Conservation (phyloP, 2,329 filamentous ascomycete genomes). For the Rugonectria rugulosa region DNA sequence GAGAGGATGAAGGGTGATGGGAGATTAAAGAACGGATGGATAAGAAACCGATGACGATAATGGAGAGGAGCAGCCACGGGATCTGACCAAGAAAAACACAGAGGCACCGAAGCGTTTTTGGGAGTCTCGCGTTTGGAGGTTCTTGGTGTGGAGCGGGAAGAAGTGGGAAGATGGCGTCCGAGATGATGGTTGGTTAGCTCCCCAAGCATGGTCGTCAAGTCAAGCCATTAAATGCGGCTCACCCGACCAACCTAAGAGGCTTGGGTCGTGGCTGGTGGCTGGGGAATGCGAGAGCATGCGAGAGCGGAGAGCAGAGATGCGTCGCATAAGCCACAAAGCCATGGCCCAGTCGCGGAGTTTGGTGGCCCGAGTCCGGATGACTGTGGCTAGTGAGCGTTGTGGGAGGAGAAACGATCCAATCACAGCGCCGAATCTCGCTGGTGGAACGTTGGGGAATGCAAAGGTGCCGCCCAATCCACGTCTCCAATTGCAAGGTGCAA, state of each 20-base stretch:
- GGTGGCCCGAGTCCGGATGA: background rate
- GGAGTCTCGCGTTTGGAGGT: slow-evolving; percentile 17
- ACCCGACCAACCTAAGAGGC: slow-evolving; percentile 11
- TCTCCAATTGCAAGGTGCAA: slow-evolving; percentile 8
- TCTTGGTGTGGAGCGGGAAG: slow-evolving; percentile 20
- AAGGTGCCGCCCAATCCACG: slow-evolving; percentile 11
- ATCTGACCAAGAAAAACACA: slow-evolving; percentile 23
- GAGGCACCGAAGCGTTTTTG: slow-evolving; percentile 14
- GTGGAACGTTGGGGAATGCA: background rate
- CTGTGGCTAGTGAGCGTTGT: slow-evolving; percentile 1
- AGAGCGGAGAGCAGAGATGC: background rate
- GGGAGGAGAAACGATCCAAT: background rate
- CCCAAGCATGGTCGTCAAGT: background rate
- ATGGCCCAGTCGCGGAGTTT: background rate
- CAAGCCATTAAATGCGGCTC: slow-evolving; percentile 34
- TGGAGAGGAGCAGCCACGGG: background rate
- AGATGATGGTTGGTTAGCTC: slow-evolving; percentile 18
- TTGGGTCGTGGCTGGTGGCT: slow-evolving; percentile 32
- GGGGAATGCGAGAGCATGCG: slow-evolving; percentile 3
- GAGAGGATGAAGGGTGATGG: background rate
- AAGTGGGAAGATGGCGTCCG: slow-evolving; percentile 10
- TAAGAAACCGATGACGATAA: background rate
- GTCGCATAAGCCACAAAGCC: background rate
- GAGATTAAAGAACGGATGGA: background rate
- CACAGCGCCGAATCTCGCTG: background rate